Evolutionary conservation across 305 asterid species (phyloP).

Genomic region (Rubia tinctorum): DNA sequence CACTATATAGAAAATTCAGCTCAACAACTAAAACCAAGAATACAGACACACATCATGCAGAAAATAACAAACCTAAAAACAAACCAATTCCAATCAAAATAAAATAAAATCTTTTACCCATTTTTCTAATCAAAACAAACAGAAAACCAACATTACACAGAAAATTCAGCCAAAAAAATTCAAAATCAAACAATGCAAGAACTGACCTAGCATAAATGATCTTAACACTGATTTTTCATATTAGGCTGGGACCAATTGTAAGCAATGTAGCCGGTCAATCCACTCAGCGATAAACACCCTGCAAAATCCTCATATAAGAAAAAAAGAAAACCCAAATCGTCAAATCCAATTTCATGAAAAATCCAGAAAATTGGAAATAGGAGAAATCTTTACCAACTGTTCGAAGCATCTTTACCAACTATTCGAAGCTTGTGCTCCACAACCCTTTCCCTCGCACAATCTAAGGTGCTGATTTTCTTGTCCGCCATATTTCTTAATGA

Average conservation of each 20-base stretch:
- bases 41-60: background rate
- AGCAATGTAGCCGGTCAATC: conserved; percentile 82
- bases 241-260: conserved; percentile 93
- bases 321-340: background rate
- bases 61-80: background rate
- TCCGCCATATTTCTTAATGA: conserved; percentile 43
- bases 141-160: background rate
- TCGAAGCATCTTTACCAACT: too few species aligned
- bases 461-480: conserved; percentile 43
- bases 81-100: background rate
- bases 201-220: conserved; percentile 87
- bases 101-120: background rate
- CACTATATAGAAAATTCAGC: too few species aligned
- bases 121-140: background rate
- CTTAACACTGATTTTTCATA: conserved; percentile 86
- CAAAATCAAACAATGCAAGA: background rate
- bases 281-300: conserved; percentile 88
- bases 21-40: too few species aligned
- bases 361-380: background rate
- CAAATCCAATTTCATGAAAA: background rate
- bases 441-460: conserved; percentile 66
- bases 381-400: background rate
- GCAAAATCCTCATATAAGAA: conserved; percentile 6
- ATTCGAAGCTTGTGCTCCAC: conserved; percentile 88
- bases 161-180: background rate